These are phyloP conservation scores for Cryoendolithus antarcticus DNA, from an alignment of 2,329 filamentous ascomycete genomes.

Conservation along the genomic window DNA sequence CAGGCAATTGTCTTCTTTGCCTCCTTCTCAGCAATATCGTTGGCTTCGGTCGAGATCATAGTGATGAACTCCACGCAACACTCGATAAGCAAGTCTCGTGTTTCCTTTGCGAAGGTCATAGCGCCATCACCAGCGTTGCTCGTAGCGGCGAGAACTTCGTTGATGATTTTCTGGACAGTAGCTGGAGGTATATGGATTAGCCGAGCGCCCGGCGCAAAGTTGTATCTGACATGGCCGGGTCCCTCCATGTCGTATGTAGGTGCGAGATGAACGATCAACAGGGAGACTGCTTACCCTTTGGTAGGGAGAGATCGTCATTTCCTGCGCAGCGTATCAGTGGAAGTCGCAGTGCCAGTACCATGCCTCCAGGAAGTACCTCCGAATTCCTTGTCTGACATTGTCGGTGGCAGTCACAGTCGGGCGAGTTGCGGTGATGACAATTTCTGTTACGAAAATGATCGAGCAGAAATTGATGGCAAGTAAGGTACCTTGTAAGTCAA, in stretches of 20 bases:
- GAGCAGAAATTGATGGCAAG: too few relatives aligned
- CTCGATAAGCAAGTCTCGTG: slow-evolving; percentile 88
- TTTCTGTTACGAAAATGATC: too few relatives aligned
- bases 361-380: slow-evolving; percentile 27
- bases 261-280: background rate
- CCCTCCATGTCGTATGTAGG: too few relatives aligned
- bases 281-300: slow-evolving; percentile 33
- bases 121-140: slow-evolving; percentile 4
- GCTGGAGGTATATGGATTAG: slow-evolving; percentile 29
- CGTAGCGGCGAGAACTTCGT: slow-evolving; percentile 73
- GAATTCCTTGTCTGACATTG: slow-evolving; percentile 45
- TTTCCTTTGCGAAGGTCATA: slow-evolving; percentile 86
- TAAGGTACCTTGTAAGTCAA: too few relatives aligned
- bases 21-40: slow-evolving; percentile 97
- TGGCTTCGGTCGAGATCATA: slow-evolving; percentile 93
- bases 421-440: too few relatives aligned
- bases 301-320: slow-evolving; percentile 46
- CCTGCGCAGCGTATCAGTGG: slow-evolving; percentile 20
- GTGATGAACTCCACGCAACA: slow-evolving; percentile 99
- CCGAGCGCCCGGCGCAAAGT: background rate
- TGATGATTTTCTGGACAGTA: slow-evolving; percentile 73
- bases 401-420: background rate
- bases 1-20: slow-evolving; percentile 98
- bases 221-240: too few relatives aligned
- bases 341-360: background rate